Percentiles rank a stretch among this genome's conserved stretches.
Evolutionary conservation across 2,329 filamentous ascomycete species (phyloP).

Genomic region (Fusarium oxysporum): DNA sequence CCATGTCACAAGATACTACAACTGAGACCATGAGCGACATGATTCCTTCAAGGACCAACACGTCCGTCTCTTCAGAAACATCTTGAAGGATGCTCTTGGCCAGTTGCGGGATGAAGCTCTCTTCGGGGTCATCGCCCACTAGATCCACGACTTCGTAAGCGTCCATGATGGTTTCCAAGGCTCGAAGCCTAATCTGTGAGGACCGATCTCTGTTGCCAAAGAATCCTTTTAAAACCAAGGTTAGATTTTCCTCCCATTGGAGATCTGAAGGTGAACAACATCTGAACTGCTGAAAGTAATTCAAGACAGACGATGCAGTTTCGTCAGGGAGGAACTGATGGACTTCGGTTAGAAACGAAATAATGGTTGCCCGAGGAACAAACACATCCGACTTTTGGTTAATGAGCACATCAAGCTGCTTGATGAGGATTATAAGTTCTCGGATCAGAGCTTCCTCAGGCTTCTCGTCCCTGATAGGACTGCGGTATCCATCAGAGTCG

Average conservation of each 20-base stretch:
- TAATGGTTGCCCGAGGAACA: conserved; percentile 73
- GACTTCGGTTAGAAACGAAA: conserved; percentile 74
- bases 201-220: conserved; percentile 71
- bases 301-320: conserved; percentile 71
- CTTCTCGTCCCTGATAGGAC: conserved; percentile 44
- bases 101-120: conserved; percentile 67
- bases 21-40: conserved; percentile 74
- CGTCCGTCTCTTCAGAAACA: conserved; percentile 72
- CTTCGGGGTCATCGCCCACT: conserved; percentile 68
- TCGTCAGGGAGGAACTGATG: conserved; percentile 73
- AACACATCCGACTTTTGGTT: conserved; percentile 63
- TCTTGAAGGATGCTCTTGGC: conserved; percentile 71
- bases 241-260: conserved; percentile 74
- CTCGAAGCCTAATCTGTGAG: conserved; percentile 70
- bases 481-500: conserved; percentile 43
- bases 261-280: conserved; percentile 78
- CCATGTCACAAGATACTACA: conserved; percentile 67
- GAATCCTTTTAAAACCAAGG: conserved; percentile 70
- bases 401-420: conserved; percentile 61
- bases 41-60: conserved; percentile 71
- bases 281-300: conserved; percentile 75
- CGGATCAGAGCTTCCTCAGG: conserved; percentile 54
- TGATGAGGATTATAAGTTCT: conserved; percentile 60
- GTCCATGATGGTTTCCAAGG: conserved; percentile 70
- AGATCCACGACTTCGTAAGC: conserved; percentile 69